Base-by-base conservation (phyloP, 176 grass and related monocot genomes). In the Oryza meyeriana region DNA sequence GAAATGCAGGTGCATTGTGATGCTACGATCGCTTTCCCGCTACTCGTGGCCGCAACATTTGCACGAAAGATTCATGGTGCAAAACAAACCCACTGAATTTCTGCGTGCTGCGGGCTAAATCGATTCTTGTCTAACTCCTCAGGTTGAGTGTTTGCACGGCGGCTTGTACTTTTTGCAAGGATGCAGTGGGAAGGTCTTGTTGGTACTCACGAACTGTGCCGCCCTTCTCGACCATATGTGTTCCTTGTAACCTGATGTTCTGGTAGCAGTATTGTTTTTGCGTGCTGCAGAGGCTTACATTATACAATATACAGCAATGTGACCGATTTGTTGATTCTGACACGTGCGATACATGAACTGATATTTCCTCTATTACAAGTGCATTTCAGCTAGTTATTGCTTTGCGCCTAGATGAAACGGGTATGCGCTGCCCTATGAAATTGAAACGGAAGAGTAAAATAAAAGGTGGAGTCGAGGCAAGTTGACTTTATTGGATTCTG, bases 1-100 rank as follows among this genome's bases (percentile, higher is more conserved):
- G 33, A 74, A 89, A 86, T 78, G 27, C 77, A 94, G 95, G 95
- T 98, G 68, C 95, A 98, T 64, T 98, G 95, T 4, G 95, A 94
- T 79, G 90, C 90, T 18, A 98, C 90, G 35, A 91, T 98, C 32
- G 95, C 90, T 57, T 94, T 98, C 76, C 95, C 95, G 0, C 79
- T 98, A 36, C 22, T 98, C 33, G 92, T 94, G 13, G 84, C 95
- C 48, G 95, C 90, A 18, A 98, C 92, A 73, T 98, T 98, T 87
- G 92, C 90, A 0, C 79, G 58, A n/a, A 92, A 35, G 64, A 85
- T 86, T 75, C 86, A 87, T 8, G 47, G 72, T 2, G 41, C 13
- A n/a, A 83, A 40, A 22, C 84, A 22, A 40, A 57, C 68, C 44
- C 39, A 55, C 41, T 82, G n/a, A 79, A 83, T 73, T 31, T 12